These are phyloP conservation scores for Bipolaris zeicola DNA, from an alignment of 2,329 filamentous ascomycete genomes.

Conservation along the genomic window DNA sequence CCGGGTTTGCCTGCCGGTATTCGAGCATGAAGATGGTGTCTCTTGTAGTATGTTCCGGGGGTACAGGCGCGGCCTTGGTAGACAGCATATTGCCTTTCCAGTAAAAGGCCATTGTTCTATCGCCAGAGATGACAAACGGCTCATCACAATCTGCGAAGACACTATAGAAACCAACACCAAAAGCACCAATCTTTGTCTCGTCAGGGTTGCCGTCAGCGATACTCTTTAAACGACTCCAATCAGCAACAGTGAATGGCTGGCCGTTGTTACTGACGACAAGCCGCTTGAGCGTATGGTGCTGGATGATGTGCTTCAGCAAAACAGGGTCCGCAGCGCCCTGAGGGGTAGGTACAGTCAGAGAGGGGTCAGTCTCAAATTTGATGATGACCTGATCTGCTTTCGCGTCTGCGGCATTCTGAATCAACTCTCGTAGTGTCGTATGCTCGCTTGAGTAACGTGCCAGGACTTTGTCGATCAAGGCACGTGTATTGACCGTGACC, in stretches of 20 bases:
- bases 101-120: constrained; percentile 96
- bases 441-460: constrained; percentile 97
- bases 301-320: constrained; percentile 79
- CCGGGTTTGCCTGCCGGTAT: constrained; percentile 77
- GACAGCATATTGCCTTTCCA: constrained; percentile 99
- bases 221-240: constrained; percentile 91
- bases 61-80: constrained; percentile 80
- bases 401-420: constrained; percentile 98
- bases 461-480: constrained; percentile 95
- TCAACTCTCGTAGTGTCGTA: constrained; percentile 83
- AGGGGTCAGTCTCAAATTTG: constrained; percentile 89
- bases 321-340: constrained; percentile 69
- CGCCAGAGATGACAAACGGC: constrained; percentile 92
- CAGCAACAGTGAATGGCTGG: constrained; percentile 81
- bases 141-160: constrained; percentile 98
- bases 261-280: constrained; percentile 95
- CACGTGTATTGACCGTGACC: constrained; percentile 95
- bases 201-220: constrained; percentile 99
- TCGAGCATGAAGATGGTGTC: constrained; percentile 94
- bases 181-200: constrained; percentile 98
- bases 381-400: constrained; percentile 88
- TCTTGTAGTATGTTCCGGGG: constrained; percentile 66
- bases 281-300: constrained; percentile 83
- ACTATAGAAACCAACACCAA: constrained; percentile 98
- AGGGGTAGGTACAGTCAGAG: constrained; percentile 73